Evolutionary conservation across 1,284 basidiomycete genomes (phyloP), one percentile per base, ranked within the genome.

Genomic region (Ganoderma lingzhi): DNA sequence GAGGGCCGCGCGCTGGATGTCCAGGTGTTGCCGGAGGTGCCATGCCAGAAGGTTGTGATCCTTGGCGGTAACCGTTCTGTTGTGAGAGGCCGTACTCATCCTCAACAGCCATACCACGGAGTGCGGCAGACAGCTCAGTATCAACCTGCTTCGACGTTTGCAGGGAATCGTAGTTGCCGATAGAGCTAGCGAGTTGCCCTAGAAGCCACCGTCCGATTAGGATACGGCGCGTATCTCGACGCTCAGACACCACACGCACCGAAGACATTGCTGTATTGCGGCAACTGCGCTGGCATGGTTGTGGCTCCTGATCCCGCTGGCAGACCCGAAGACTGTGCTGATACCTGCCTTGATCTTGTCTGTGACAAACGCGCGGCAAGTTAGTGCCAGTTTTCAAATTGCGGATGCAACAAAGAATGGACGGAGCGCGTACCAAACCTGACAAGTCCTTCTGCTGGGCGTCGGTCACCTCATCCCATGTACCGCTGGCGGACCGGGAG

Each of bases 81-180:
- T 76, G 75, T 19, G 76, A 70, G 37, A 74, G 64, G 17, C 75
- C 72, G 67, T 83, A 84, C 67, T 91, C 89, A 56, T 93, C 91
- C 74, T 91, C 91, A 55, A 90, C 87, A 19, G 82, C 85, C 87
- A 93, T 91, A 10, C 89, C 89, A 69, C 90, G 86, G 64, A 93
- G 81, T 1, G 86, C 84, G 51, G 86, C 77, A 28, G 88, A 82
- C 42, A 90, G 80, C 42, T 91, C 90, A 62, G 85, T 86, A 64
- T 87, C 86, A 19, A 83, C 83, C 37, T 82, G 79, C 14, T 85
- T 77, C 17, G 82, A 78, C 41, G 70, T 63, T 71, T 83, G 82
- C 39, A 80, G 69, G 59, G 82, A 74, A 70, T 89, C 87, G 71
- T 88, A 80, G 17, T 69, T 65, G 30, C 72, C 76, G 44, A 74